These are phyloP conservation scores for Brassica rapa DNA, from an alignment of 345 rosid species.

Conservation along the genomic window DNA sequence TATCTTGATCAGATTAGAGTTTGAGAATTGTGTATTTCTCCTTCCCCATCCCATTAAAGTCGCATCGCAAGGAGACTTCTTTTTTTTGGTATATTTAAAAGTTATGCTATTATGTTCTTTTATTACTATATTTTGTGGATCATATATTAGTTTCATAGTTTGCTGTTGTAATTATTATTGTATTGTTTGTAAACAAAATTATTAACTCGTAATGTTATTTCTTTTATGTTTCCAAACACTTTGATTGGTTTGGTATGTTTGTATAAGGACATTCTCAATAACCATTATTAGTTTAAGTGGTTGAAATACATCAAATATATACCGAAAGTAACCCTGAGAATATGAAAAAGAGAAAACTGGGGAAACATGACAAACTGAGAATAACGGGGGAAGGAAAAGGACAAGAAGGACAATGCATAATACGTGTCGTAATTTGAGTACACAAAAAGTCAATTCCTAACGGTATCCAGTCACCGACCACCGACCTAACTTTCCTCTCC, in stretches of 20 bases:
- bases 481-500: constrained; percentile 56
- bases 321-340: constrained; percentile 9
- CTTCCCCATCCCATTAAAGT: too few species aligned
- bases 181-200: background rate
- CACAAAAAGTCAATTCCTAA: constrained; percentile 73
- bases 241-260: constrained; percentile 2
- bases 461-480: constrained; percentile 90
- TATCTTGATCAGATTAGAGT: too few species aligned
- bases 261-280: background rate
- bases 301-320: background rate
- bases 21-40: too few species aligned
- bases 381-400: constrained; percentile 30
- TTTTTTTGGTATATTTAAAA: too few species aligned
- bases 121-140: background rate
- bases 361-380: constrained; percentile 8
- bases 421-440: constrained; percentile 51
- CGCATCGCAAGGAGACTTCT: too few species aligned
- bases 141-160: background rate
- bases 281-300: constrained; percentile 11
- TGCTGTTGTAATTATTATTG: background rate
- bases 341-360: background rate
- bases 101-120: too few species aligned
- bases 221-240: background rate
- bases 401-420: constrained; percentile 41
- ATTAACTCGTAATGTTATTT: background rate